Evolutionary conservation across 129 eudicot species (phyloP).

Genomic region (Helianthus tuberosus): DNA sequence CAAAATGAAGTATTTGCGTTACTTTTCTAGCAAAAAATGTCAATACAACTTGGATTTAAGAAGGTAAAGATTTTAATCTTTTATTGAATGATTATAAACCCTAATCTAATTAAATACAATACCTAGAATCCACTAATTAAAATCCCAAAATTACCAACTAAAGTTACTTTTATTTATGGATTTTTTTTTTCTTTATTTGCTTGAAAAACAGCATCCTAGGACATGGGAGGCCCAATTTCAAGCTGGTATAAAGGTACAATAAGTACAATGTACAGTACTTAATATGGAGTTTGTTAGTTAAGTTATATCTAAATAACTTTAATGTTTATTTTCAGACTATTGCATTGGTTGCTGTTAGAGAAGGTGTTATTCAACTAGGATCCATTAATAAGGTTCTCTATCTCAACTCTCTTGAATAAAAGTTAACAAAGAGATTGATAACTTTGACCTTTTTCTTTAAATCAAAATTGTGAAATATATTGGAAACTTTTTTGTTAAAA

Average conservation of each 20-base stretch:
- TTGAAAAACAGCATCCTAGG: constrained; percentile 80
- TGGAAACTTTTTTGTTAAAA: not conserved
- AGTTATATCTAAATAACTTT: not conserved
- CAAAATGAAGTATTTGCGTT: too few relatives aligned
- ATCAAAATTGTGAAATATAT: too few relatives aligned
- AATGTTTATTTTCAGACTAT: constrained; percentile 64
- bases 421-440: too few relatives aligned
- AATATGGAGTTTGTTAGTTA: not conserved
- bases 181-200: not conserved
- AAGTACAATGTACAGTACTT: not conserved
- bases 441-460: too few relatives aligned
- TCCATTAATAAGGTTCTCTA: constrained; percentile 71
- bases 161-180: constrained; percentile 1
- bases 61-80: too few relatives aligned
- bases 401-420: constrained; percentile 5
- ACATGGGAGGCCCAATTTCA: constrained; percentile 99
- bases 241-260: constrained; percentile 93
- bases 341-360: constrained; percentile 96
- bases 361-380: constrained; percentile 98
- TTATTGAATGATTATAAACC: not conserved
- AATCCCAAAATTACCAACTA: not conserved
- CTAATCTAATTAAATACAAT: too few relatives aligned
- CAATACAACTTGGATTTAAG: too few relatives aligned
- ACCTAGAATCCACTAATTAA: too few relatives aligned
- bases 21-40: too few relatives aligned